phyloP scores from a whole-genome alignment of 768 basidiomycete species.

The Naganishia friedmannii region DNA sequence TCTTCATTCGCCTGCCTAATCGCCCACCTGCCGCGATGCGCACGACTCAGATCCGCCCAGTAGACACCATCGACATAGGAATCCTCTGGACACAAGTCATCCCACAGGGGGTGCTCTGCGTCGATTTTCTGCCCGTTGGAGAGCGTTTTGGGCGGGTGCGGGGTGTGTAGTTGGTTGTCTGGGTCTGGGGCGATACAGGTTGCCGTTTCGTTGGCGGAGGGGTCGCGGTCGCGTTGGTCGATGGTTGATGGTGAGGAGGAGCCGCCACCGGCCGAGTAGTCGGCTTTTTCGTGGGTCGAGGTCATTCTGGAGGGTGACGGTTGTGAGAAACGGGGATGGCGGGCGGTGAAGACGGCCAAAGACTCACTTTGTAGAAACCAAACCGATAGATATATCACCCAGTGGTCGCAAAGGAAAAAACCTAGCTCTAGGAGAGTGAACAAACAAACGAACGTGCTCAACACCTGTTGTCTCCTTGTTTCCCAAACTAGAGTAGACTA shows the following conservation, averaged over 20 bases:
- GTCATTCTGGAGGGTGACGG: neutral
- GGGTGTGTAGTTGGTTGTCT: slow-evolving; percentile 15
- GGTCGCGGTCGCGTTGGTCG: no score
- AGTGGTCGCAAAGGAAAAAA: no score
- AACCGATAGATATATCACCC: no score
- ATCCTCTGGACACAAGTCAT: slow-evolving; percentile 39
- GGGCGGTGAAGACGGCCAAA: no score
- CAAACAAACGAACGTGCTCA: neutral
- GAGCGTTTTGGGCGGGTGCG: slow-evolving; percentile 15
- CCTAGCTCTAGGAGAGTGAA: neutral
- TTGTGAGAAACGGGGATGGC: no score
- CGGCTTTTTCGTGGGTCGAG: neutral
- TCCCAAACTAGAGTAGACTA: no score
- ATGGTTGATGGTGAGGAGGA: neutral
- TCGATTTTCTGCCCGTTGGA: slow-evolving; percentile 23
- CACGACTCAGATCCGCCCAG: slow-evolving; percentile 52
- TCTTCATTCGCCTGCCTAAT: slow-evolving; percentile 48
- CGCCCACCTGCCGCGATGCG: slow-evolving; percentile 44
- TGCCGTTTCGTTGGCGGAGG: slow-evolving; percentile 16
- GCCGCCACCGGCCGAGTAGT: no score
- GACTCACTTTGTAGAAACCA: no score
- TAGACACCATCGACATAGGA: slow-evolving; percentile 42
- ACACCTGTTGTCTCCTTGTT: no score
- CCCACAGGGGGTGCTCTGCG: slow-evolving; percentile 34
- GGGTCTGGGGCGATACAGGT: slow-evolving; percentile 15